phyloP scores from a whole-genome alignment of 176 grass and related monocot species.

The Areca catechu region DNA sequence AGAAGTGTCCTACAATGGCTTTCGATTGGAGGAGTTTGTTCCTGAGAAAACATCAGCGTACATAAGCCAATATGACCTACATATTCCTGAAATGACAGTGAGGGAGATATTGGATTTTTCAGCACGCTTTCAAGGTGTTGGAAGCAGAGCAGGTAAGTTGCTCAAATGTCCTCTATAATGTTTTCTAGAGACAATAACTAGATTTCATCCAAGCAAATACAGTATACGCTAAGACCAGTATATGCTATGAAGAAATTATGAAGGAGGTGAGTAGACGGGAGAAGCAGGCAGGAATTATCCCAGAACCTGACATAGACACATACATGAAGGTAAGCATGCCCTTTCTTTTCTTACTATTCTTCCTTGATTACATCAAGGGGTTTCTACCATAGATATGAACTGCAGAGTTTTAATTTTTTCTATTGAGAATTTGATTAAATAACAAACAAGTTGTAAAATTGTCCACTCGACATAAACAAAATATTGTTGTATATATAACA shows the following conservation, averaged over 20 bases:
- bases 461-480: too few relatives aligned
- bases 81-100: conserved; percentile 68
- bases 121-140: conserved; percentile 64
- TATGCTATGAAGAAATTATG: conserved; percentile 41
- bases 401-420: neutral
- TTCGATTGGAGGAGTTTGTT: conserved; percentile 40
- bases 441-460: too few relatives aligned
- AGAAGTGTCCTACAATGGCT: conserved; percentile 49
- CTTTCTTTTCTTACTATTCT: neutral
- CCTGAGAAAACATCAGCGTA: conserved; percentile 62
- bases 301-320: conserved; percentile 62
- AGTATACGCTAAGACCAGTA: neutral
- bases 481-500: too few relatives aligned
- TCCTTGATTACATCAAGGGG: neutral
- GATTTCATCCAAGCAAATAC: conserved; percentile 17
- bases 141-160: conserved; percentile 44
- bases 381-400: neutral
- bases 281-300: conserved; percentile 57
- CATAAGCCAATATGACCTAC: conserved; percentile 50
- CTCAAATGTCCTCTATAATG: neutral
- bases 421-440: neutral
- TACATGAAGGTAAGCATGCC: conserved; percentile 67
- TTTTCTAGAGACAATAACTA: neutral
- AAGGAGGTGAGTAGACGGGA: conserved; percentile 74
- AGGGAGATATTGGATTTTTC: conserved; percentile 59